phyloP scores from a whole-genome alignment of 1,139 yeast genomes.

The Zygosaccharomyces sapae region DNA sequence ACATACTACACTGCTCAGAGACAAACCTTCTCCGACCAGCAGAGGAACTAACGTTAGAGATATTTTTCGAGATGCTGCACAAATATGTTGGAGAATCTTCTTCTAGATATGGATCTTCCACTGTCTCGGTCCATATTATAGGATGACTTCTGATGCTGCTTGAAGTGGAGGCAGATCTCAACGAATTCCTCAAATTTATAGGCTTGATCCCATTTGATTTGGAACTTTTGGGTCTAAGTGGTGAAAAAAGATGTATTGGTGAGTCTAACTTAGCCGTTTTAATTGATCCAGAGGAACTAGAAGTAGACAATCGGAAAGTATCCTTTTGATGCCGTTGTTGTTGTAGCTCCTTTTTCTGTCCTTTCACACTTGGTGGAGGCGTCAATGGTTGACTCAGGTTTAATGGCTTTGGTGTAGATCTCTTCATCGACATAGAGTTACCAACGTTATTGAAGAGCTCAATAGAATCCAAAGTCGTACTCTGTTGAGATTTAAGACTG shows the following conservation, averaged over 20 bases:
- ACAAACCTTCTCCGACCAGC: slow-evolving; percentile 26
- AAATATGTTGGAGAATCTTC: slow-evolving; percentile 24
- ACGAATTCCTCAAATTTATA: neutral
- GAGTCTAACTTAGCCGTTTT: slow-evolving; percentile 9
- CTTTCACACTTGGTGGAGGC: slow-evolving; percentile 22
- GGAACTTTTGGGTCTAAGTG: neutral
- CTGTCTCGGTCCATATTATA: slow-evolving; percentile 13
- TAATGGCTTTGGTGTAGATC: slow-evolving; percentile 24
- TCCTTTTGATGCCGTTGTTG: neutral
- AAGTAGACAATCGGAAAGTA: neutral
- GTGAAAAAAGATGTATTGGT: slow-evolving; percentile 13
- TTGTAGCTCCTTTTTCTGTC: slow-evolving; percentile 4
- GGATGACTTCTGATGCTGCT: slow-evolving; percentile 9
- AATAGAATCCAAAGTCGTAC: slow-evolving; percentile 7
- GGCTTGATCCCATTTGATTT: slow-evolving; percentile 4
- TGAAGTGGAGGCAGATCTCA: slow-evolving; percentile 7
- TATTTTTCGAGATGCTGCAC: slow-evolving; percentile 12
- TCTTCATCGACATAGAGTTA: slow-evolving; percentile 8
- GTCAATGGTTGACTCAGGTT: slow-evolving; percentile 20
- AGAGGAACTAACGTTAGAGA: slow-evolving; percentile 11
- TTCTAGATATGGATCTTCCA: slow-evolving; percentile 19
- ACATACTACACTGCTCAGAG: slow-evolving; percentile 35
- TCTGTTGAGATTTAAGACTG: slow-evolving; percentile 9
- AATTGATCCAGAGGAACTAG: slow-evolving; percentile 2
- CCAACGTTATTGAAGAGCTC: slow-evolving; percentile 11